Evolutionary conservation across 257 asterid species (phyloP).

Genomic region (Hygrophila difformis): DNA sequence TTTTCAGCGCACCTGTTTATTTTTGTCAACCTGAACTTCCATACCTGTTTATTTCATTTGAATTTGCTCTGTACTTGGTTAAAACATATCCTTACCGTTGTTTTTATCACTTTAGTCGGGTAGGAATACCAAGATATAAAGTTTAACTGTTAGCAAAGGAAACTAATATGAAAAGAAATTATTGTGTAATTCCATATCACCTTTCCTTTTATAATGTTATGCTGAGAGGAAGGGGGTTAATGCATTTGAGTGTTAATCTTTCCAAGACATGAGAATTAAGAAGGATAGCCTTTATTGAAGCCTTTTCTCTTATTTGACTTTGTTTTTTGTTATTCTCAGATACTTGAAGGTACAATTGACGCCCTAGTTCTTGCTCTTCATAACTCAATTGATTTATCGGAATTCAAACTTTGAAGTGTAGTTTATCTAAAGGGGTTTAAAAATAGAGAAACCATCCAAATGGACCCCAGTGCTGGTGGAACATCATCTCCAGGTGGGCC

Average conservation of each 20-base stretch:
- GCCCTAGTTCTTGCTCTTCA: constrained; percentile 7
- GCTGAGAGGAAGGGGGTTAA: not conserved
- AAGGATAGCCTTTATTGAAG: not conserved
- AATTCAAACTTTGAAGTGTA: constrained; percentile 2
- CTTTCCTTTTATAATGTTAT: not conserved
- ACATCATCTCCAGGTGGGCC: constrained; percentile 45
- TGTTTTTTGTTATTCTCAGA: constrained; percentile 18
- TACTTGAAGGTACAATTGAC: constrained; percentile 18
- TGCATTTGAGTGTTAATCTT: constrained; percentile 6
- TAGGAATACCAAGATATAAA: not conserved
- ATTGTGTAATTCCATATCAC: not conserved
- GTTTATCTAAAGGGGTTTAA: constrained; percentile 10
- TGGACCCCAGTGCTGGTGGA: constrained; percentile 54
- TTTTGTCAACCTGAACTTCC: too few species aligned
- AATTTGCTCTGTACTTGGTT: too few species aligned
- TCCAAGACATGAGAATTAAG: not conserved
- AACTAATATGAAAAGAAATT: constrained; percentile 12
- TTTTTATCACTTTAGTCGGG: constrained; percentile 10
- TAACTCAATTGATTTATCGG: constrained; percentile 3
- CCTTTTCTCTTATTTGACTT: constrained; percentile 11
- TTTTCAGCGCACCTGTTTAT: too few species aligned
- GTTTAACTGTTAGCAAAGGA: not conserved
- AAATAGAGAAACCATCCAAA: constrained; percentile 50
- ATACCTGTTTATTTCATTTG: too few species aligned
- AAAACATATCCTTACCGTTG: not conserved